Conservation (phyloP, 1,284 basidiomycete genomes). For the Ceratorhiza oryzae-sativae region DNA sequence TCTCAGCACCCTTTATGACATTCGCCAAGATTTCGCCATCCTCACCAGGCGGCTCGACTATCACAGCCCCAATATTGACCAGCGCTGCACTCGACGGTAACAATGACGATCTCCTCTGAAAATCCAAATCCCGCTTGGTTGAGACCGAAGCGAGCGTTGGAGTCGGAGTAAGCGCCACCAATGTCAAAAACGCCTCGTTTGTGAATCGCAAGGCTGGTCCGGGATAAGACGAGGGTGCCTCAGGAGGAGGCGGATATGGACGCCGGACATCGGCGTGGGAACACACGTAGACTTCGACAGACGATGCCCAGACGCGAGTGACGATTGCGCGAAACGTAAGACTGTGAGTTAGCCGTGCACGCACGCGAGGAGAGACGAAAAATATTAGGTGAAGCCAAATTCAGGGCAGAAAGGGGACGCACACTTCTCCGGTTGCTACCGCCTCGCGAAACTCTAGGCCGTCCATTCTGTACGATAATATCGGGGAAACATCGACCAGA, state of each 20-base stretch:
- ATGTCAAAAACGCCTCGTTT: constrained; percentile 42
- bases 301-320: constrained; percentile 40
- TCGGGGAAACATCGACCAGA: background rate
- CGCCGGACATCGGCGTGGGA: constrained; percentile 41
- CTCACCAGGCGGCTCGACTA: constrained; percentile 21
- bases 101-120: constrained; percentile 5
- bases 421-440: constrained; percentile 43
- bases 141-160: constrained; percentile 3
- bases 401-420: background rate
- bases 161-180: constrained; percentile 40
- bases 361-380: background rate
- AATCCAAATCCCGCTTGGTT: constrained; percentile 17
- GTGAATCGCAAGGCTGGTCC: constrained; percentile 39
- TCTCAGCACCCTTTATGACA: constrained; percentile 35
- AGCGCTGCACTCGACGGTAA: constrained; percentile 5
- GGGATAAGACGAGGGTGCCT: background rate
- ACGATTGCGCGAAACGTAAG: constrained; percentile 44
- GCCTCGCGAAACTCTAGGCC: constrained; percentile 42
- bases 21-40: background rate
- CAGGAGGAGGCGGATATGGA: constrained; percentile 23
- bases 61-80: constrained; percentile 8
- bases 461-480: constrained; percentile 41
- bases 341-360: constrained; percentile 24
- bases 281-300: constrained; percentile 43
- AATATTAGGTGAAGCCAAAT: background rate